Evolutionary conservation across 176 grass and related monocot species (phyloP).

Genomic region (Zea mays): DNA sequence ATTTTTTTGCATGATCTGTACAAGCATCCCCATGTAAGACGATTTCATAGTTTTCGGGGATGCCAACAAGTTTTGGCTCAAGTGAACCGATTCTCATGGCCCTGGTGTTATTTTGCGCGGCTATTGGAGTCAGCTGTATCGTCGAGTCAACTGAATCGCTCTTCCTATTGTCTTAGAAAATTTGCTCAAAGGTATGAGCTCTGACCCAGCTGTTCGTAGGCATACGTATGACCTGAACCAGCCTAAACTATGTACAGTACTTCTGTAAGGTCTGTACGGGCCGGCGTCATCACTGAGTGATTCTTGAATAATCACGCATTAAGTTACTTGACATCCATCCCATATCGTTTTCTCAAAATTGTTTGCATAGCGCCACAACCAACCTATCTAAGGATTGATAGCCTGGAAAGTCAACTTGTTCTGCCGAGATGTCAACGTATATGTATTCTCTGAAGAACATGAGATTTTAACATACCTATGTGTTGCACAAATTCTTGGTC

Average conservation of each 20-base stretch:
- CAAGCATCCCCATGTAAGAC: neutral
- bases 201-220: too few relatives aligned
- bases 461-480: neutral
- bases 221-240: constrained; percentile 25
- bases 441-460: neutral
- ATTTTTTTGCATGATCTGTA: neutral
- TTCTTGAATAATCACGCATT: constrained; percentile 21
- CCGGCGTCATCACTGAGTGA: neutral
- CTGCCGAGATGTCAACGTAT: constrained; percentile 21
- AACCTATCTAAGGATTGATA: neutral
- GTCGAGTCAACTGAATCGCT: constrained; percentile 38
- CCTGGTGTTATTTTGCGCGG: constrained; percentile 21
- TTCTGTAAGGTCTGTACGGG: neutral
- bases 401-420: constrained; percentile 18
- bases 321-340: constrained; percentile 19
- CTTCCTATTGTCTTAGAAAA: constrained; percentile 32
- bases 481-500: neutral
- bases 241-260: constrained; percentile 12
- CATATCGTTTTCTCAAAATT: constrained; percentile 5
- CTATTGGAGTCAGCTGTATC: constrained; percentile 25
- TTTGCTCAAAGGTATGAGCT: neutral
- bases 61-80: neutral
- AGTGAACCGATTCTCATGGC: constrained; percentile 16
- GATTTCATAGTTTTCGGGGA: neutral
- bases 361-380: neutral